Conservation (phyloP, 257 asterid species). For the Echites panduratus region DNA sequence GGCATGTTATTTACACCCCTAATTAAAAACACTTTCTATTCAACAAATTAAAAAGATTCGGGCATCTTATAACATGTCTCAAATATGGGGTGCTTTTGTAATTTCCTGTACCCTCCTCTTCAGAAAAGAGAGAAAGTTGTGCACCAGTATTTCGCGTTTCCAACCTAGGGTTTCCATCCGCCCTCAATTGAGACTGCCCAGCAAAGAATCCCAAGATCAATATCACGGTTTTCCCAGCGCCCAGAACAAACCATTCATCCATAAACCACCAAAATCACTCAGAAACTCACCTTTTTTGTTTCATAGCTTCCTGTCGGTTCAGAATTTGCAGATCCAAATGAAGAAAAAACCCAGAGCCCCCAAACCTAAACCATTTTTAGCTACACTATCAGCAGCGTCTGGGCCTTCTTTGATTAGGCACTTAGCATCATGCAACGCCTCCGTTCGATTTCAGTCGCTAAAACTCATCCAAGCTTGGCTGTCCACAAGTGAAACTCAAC, state of each 20-base stretch:
- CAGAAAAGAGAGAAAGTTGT: neutral
- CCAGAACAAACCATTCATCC: neutral
- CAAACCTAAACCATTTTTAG: slow-evolving; percentile 20
- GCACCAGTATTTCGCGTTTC: neutral
- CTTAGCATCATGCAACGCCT: slow-evolving; percentile 66
- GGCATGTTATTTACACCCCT: too few relatives aligned
- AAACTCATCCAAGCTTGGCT: slow-evolving; percentile 68
- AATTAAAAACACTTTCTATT: neutral
- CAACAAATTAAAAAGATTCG: neutral
- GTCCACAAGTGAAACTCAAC: slow-evolving; percentile 33
- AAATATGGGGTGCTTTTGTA: neutral
- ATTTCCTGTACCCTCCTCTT: neutral
- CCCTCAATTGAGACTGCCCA: neutral
- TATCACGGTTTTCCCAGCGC: neutral
- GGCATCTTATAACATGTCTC: neutral
- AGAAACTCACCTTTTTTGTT: neutral
- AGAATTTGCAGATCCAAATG: slow-evolving; percentile 10
- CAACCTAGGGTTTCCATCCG: slow-evolving; percentile 16
- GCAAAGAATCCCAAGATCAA: neutral
- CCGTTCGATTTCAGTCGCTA: slow-evolving; percentile 69
- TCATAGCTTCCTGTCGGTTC: neutral
- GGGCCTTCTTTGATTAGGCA: slow-evolving; percentile 63
- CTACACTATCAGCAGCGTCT: slow-evolving; percentile 14
- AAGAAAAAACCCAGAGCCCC: slow-evolving; percentile 17
- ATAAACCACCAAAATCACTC: neutral